These are phyloP conservation scores for Hanseniaspora occidentalis DNA, from an alignment of 805 yeast genomes.

Conservation along the genomic window DNA sequence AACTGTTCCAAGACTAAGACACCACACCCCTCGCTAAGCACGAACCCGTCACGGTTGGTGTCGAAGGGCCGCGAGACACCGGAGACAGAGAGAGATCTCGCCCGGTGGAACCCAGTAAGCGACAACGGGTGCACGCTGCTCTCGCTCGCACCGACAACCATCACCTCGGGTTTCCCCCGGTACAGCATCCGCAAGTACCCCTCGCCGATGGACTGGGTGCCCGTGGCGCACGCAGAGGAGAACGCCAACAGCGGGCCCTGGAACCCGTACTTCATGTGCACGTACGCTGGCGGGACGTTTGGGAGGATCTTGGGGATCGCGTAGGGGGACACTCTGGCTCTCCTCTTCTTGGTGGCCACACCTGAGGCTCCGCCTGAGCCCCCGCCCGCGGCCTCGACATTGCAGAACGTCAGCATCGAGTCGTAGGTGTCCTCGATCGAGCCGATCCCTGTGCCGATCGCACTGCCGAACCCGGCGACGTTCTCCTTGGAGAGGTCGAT, in stretches of 20 bases:
- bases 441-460: constrained; percentile 92
- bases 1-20: constrained; percentile 61
- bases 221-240: constrained; percentile 96
- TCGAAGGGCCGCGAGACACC: constrained; percentile 86
- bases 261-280: constrained; percentile 65
- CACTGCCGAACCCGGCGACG: constrained; percentile 40
- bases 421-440: constrained; percentile 63
- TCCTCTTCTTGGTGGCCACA: too few relatives aligned
- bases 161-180: constrained; percentile 52
- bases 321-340: constrained; percentile 78
- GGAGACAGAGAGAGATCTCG: constrained; percentile 60
- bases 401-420: background rate
- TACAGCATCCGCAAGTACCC: constrained; percentile 58
- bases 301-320: constrained; percentile 74
- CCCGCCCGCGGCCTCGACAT: background rate
- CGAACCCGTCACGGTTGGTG: constrained; percentile 66
- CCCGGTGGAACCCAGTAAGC: constrained; percentile 82
- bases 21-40: constrained; percentile 89
- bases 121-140: constrained; percentile 78
- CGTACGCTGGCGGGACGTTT: constrained; percentile 91
- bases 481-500: constrained; percentile 23
- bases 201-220: constrained; percentile 87
- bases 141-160: constrained; percentile 93
- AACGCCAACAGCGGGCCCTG: constrained; percentile 82
- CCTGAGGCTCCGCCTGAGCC: background rate